Conservation (phyloP, 164 flowering plant genomes). For the Vitis rotundifolia region DNA sequence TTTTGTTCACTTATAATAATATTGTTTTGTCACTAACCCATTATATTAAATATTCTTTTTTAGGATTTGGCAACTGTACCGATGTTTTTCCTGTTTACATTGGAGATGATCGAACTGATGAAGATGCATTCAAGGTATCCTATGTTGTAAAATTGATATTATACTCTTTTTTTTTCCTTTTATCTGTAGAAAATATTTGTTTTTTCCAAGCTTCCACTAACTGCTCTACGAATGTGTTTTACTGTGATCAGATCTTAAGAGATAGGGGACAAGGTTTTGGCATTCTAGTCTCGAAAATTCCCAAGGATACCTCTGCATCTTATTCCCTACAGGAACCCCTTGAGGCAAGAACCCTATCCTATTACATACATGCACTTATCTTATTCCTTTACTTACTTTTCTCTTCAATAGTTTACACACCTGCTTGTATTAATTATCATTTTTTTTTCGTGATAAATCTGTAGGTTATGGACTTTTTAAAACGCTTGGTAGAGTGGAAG, state of each 20-base stretch:
- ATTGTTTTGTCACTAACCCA: slow-evolving; percentile 4
- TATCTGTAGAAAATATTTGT: neutral
- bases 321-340: slow-evolving; percentile 70
- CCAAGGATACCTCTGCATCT: slow-evolving; percentile 66
- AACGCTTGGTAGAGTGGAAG: slow-evolving; percentile 63
- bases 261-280: slow-evolving; percentile 78
- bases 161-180: neutral
- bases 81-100: slow-evolving; percentile 73
- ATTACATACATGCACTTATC: neutral
- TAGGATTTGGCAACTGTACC: slow-evolving; percentile 54
- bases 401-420: neutral
- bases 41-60: neutral
- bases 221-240: neutral
- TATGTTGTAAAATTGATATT: neutral
- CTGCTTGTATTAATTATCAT: neutral
- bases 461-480: slow-evolving; percentile 67
- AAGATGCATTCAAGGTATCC: slow-evolving; percentile 82
- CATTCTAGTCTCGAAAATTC: slow-evolving; percentile 64
- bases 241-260: slow-evolving; percentile 38
- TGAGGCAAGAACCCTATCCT: slow-evolving; percentile 34
- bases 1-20: neutral
- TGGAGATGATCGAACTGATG: slow-evolving; percentile 77
- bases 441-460: neutral
- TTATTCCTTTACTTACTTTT: neutral
- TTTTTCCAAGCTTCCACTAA: no score